Conservation (phyloP, 129 eudicot species). For the Sambucus nigra region DNA sequence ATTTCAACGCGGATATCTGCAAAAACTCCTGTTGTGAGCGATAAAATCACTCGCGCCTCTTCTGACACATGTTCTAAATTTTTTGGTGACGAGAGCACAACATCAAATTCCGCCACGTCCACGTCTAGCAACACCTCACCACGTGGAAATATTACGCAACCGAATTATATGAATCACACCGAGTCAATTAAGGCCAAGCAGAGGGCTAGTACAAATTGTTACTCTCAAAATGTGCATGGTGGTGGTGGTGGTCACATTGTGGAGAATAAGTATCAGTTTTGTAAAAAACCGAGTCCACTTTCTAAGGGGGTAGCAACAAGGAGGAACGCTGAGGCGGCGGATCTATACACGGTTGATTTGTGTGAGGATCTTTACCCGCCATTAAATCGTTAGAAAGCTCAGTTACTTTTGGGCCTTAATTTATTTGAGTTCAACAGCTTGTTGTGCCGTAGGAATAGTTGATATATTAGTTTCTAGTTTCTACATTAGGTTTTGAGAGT, state of each 20-base stretch:
- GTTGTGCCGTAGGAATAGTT: conserved; percentile 40
- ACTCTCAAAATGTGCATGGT: conserved; percentile 13
- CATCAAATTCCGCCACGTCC: conserved; percentile 59
- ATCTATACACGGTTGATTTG: conserved; percentile 44
- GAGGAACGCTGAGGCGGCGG: conserved; percentile 48
- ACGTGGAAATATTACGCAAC: conserved; percentile 35
- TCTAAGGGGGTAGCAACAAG: conserved; percentile 46
- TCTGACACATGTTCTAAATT: conserved; percentile 51
- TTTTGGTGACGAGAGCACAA: conserved; percentile 46
- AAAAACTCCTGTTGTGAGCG: conserved; percentile 25
- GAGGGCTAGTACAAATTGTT: conserved; percentile 4
- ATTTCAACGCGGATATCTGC: conserved; percentile 41
- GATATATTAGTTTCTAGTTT: conserved; percentile 11
- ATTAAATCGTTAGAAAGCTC: conserved; percentile 14
- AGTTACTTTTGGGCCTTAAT: conserved; percentile 7
- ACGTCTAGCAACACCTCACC: conserved; percentile 35
- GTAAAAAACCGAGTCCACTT: conserved; percentile 39
- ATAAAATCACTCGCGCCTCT: conserved; percentile 37
- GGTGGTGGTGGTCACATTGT: too few relatives aligned
- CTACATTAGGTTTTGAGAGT: conserved; percentile 13
- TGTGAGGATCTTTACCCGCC: conserved; percentile 70
- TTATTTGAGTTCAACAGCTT: conserved; percentile 53
- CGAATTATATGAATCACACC: conserved; percentile 70
- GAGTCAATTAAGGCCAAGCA: conserved; percentile 79
- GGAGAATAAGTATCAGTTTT: conserved; percentile 18